Evolutionary conservation across 495 filamentous ascomycete genomes (phyloP), one percentile per base, ranked within the genome.

Genomic region (Penicillium turbatum): DNA sequence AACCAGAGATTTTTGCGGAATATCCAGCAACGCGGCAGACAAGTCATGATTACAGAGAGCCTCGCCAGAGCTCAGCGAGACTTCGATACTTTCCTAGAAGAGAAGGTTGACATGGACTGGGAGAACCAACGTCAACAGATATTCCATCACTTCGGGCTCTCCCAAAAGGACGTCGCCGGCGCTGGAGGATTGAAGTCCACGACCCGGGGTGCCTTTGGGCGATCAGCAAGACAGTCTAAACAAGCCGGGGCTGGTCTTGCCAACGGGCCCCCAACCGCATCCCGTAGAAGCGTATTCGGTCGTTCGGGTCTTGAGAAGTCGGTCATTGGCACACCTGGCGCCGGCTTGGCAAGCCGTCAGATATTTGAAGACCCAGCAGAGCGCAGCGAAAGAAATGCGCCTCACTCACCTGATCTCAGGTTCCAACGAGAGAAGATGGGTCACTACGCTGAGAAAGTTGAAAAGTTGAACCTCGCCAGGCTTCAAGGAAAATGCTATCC

Each of bases 141-240:
- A 47, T 96, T 96, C 66, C 83, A 96, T 61, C 93, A 99, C 65
- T 97, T 99, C 66, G 93, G 93, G 7, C 86, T 99, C 36, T 86
- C 80, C 53, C 78, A 84, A 7, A 82, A 78, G 56, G 80, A 85
- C 38, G 75, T 77, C 8, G 44, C 65, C 26, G 57, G 71, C 46
- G 64, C 65, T 48, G 75, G 76, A 31, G 69, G 70, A 15, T 36
- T 76, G 30, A 73, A 71, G 39, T 48, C 63, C 11, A 65, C 64
- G 21, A 68, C 58, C 15, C 74, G 61, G 30, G 79, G 80, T 19
- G 72, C 76, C 6, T 89, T 89, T 72, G 83, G 86, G 30, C 76
- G 83, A 24, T 79, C 82, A 10, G 66, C 56, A 17, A 69, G 79
- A 62, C 63, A 76, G 63, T 55, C 66, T 11, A 78, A 68, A 64